Evolutionary conservation across 331 rosid species (phyloP).

Genomic region (Erythrophleum ivorense): DNA sequence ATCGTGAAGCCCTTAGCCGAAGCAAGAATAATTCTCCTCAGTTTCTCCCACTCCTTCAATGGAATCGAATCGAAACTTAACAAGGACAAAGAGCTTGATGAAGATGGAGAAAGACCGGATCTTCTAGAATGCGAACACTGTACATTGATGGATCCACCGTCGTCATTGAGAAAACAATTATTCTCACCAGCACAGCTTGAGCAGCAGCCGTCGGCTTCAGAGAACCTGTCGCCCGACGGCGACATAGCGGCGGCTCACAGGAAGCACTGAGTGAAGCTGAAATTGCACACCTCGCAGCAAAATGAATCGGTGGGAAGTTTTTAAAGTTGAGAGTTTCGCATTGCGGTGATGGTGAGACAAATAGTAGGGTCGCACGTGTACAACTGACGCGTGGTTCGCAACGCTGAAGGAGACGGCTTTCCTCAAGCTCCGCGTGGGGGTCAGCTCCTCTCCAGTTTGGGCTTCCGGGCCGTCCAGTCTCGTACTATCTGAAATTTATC

Average conservation of each 20-base stretch:
- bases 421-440: too few relatives aligned
- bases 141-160: constrained; percentile 29
- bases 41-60: constrained; percentile 63
- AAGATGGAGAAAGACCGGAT: constrained; percentile 39
- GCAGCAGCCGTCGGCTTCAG: constrained; percentile 41
- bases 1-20: constrained; percentile 88
- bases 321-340: background rate
- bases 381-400: background rate
- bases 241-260: constrained; percentile 52
- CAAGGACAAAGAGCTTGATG: constrained; percentile 43
- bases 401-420: too few relatives aligned
- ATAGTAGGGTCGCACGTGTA: background rate
- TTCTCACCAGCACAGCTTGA: constrained; percentile 32
- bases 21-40: constrained; percentile 63
- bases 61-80: constrained; percentile 43
- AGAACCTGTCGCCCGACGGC: constrained; percentile 37
- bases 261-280: background rate
- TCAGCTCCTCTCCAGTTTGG: too few relatives aligned
- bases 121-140: constrained; percentile 40
- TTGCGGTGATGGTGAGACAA: constrained; percentile 7
- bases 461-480: too few relatives aligned
- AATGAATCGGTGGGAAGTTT: constrained; percentile 44
- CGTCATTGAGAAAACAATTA: constrained; percentile 39
- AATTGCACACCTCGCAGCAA: background rate
- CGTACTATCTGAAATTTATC: too few relatives aligned